Evolutionary conservation across 768 basidiomycete species (phyloP), one percentile per base, ranked within the genome.

Genomic region (Cubamyces sp.): DNA sequence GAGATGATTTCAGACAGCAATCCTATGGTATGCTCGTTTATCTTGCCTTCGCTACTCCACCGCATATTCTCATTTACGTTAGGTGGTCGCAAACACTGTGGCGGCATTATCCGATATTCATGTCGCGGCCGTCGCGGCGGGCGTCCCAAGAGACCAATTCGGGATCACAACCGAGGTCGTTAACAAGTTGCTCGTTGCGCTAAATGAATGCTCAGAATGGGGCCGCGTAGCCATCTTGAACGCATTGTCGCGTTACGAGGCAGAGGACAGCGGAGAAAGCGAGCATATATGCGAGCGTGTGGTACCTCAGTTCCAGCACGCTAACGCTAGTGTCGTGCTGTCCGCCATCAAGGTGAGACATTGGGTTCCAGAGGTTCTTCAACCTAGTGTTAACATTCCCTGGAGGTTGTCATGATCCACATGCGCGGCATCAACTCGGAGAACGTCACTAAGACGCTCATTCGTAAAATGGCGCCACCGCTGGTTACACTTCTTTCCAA

Each of bases 181-280:
- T 52, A 89, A 83, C 75, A 97, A 96, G 73, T 84, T 99, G 16
- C 80, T 99, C 57, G 91, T 98, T 56, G 97, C 96, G 2, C 81
- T 99, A 19, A 96, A 96, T 72, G 97, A 98, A 75, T 98, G 96
- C 73, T 96, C 96, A 0, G 97, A 99, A 77, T 99, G 97, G 97
- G 97, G 97, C 34, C 86, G 96, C 59, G 94, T 99, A 16, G 94
- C 96, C 0, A 87, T 99, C 40, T 76, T 98, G 54, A 91, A 90
- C 61, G 92, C 94, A 0, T 78, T 98, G 30, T 83, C 93, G 5
- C 85, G 92, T 46, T 98, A 98, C 74, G 81, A 80, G 39, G 85
- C 94, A 0, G 79, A 82, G 42, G 96, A 96, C 69, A 93, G 92
- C 63, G 92, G 93, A 75, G 97, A 99, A 78, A 92, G 92, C 72